phyloP scores from a whole-genome alignment of 148 eudicot genomes.

The Camellia sinensis region DNA sequence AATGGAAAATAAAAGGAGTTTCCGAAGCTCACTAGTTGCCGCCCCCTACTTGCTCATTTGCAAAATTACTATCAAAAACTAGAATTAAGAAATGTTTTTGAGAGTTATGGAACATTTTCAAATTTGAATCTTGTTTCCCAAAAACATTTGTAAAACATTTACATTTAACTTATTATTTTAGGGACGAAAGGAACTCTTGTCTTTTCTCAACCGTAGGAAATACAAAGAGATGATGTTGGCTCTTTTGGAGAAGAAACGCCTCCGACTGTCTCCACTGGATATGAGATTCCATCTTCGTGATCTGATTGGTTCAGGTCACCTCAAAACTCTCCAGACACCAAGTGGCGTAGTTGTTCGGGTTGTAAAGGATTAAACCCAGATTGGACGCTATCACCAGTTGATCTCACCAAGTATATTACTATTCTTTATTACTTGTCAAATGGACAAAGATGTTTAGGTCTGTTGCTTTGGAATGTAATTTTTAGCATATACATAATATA shows the following conservation, averaged over 20 bases:
- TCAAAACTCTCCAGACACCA: conserved; percentile 72
- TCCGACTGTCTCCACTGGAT: conserved; percentile 73
- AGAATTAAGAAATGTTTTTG: not conserved
- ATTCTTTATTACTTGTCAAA: not conserved
- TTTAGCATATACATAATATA: not conserved
- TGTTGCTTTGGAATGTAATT: not conserved
- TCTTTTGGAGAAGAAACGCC: conserved; percentile 73
- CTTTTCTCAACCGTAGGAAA: conserved; percentile 74
- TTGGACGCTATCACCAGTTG: not conserved
- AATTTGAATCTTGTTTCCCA: not conserved
- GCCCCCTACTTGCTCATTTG: too few relatives aligned
- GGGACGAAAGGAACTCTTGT: conserved; percentile 94
- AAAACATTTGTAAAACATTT: not conserved
- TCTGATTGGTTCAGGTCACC: conserved; percentile 86
- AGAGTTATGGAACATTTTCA: not conserved
- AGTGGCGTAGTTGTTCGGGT: conserved; percentile 77
- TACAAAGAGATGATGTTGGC: conserved; percentile 95
- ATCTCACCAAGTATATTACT: not conserved
- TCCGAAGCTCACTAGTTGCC: too few relatives aligned
- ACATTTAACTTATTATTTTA: conserved; percentile 17
- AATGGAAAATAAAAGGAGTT: not conserved
- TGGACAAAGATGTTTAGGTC: not conserved
- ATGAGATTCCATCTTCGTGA: conserved; percentile 95
- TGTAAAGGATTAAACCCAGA: conserved; percentile 57
- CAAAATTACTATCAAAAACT: not conserved